Conservation (phyloP, 768 basidiomycete genomes). For the Boletus sp. region DNA sequence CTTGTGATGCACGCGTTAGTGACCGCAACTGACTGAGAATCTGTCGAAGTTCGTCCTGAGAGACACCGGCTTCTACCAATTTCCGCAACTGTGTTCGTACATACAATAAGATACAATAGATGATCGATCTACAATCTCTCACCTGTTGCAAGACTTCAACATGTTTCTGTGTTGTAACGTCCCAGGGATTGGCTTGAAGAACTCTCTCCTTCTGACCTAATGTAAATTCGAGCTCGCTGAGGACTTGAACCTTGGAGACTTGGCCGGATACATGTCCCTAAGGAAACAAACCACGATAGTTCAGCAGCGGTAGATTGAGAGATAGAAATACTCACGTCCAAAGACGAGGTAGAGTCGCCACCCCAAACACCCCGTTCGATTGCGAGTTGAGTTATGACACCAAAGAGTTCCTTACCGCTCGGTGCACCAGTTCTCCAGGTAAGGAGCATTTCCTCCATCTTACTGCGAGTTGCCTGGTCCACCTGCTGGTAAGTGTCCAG, state of each 20-base stretch:
- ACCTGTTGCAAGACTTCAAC: slow-evolving; percentile 82
- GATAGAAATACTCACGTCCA: slow-evolving; percentile 37
- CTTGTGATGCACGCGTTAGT: slow-evolving; percentile 45
- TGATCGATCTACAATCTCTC: slow-evolving; percentile 22
- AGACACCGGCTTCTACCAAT: slow-evolving; percentile 77
- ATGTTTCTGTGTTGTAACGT: slow-evolving; percentile 65
- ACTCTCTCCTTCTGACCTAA: slow-evolving; percentile 78
- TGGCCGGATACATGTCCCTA: slow-evolving; percentile 40
- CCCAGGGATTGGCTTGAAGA: slow-evolving; percentile 71
- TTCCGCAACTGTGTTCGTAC: slow-evolving; percentile 51
- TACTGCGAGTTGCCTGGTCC: slow-evolving; percentile 78
- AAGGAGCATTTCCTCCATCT: slow-evolving; percentile 97
- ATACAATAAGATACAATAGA: slow-evolving; percentile 5
- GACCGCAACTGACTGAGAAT: slow-evolving; percentile 70
- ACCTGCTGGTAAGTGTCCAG: slow-evolving; percentile 86
- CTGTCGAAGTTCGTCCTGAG: slow-evolving; percentile 74
- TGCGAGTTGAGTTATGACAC: slow-evolving; percentile 69
- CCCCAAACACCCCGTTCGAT: slow-evolving; percentile 88
- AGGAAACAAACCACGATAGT: slow-evolving; percentile 18
- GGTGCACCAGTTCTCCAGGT: slow-evolving; percentile 93
- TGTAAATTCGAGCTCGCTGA: slow-evolving; percentile 80
- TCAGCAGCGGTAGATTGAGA: not conserved
- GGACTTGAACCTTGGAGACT: slow-evolving; percentile 74
- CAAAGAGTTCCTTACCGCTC: slow-evolving; percentile 80
- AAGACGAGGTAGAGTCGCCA: slow-evolving; percentile 40